These are phyloP conservation scores for Phragmites australis DNA, from an alignment of 176 grass and related monocot species.

Conservation along the genomic window DNA sequence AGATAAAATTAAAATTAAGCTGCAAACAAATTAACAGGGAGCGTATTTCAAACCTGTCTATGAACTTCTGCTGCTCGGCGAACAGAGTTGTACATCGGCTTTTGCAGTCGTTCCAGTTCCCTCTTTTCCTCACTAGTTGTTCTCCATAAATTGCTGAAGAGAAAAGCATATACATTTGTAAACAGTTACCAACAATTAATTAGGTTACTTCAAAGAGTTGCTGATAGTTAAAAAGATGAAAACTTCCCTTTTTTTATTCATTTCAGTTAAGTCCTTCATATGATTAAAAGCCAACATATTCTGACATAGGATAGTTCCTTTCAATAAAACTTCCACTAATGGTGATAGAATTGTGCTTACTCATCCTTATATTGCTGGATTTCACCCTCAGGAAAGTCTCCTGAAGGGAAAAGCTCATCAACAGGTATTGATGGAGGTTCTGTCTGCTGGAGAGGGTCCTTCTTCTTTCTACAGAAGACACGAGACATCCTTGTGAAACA, in stretches of 20 bases:
- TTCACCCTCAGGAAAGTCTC: conserved; percentile 88
- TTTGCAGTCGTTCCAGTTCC: conserved; percentile 79
- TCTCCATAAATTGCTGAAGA: conserved; percentile 89
- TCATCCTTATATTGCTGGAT: conserved; percentile 83
- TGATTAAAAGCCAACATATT: neutral
- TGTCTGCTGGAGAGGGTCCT: conserved; percentile 71
- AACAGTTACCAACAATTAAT: neutral
- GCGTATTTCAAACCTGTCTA: conserved; percentile 67
- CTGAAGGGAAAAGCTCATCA: conserved; percentile 85
- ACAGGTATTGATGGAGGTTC: conserved; percentile 88
- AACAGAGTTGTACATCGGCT: conserved; percentile 83
- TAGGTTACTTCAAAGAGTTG: neutral
- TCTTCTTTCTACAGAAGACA: conserved; percentile 71
- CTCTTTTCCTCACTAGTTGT: conserved; percentile 94
- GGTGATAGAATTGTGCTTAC: conserved; percentile 48
- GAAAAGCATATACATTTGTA: conserved; percentile 29
- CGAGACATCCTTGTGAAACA: conserved; percentile 6
- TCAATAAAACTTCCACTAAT: neutral
- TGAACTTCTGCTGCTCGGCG: conserved; percentile 98
- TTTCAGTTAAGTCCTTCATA: conserved; percentile 13
- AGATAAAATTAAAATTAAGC: conserved; percentile 10
- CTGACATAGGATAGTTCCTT: conserved; percentile 18
- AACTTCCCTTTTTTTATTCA: no score
- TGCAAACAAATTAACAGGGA: neutral
- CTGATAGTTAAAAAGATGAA: no score